Evolutionary conservation across 2,329 filamentous ascomycete genomes (phyloP).

Genomic region (Canariomyces notabilis): DNA sequence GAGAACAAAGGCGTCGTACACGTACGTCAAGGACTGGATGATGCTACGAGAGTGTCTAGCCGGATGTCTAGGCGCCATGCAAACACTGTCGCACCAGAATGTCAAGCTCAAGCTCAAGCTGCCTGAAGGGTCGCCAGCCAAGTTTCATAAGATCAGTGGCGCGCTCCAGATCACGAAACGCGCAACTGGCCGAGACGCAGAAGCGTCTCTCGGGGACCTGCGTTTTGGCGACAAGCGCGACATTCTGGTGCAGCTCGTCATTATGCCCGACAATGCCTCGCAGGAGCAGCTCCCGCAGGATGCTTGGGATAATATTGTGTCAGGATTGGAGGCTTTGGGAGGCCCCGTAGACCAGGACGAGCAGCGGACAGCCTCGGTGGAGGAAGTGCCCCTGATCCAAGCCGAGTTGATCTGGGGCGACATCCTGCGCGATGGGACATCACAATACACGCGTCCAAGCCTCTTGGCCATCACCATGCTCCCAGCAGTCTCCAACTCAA

Average conservation of each 20-base stretch:
- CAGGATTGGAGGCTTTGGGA: slow-evolving; percentile 86
- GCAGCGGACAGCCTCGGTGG: slow-evolving; percentile 75
- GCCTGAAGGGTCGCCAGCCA: slow-evolving; percentile 92
- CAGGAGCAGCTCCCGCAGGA: slow-evolving; percentile 88
- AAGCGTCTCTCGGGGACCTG: slow-evolving; percentile 85
- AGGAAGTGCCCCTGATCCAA: slow-evolving; percentile 92
- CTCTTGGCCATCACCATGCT: slow-evolving; percentile 94
- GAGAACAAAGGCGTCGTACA: slow-evolving; percentile 92
- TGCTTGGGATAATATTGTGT: slow-evolving; percentile 95
- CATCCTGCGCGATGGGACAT: slow-evolving; percentile 79
- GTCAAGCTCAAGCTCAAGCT: slow-evolving; percentile 91
- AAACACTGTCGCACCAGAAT: slow-evolving; percentile 96
- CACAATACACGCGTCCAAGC: slow-evolving; percentile 82
- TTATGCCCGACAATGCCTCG: slow-evolving; percentile 75
- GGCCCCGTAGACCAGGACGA: slow-evolving; percentile 84
- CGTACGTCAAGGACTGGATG: slow-evolving; percentile 99
- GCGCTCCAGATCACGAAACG: slow-evolving; percentile 95
- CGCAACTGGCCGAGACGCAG: slow-evolving; percentile 88
- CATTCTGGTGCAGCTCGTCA: slow-evolving; percentile 88
- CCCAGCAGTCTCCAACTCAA: slow-evolving; percentile 58
- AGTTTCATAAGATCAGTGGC: slow-evolving; percentile 97
- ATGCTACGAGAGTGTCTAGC: slow-evolving; percentile 96
- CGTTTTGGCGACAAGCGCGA: slow-evolving; percentile 93
- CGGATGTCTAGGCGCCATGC: slow-evolving; percentile 84
- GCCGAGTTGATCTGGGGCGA: slow-evolving; percentile 92